These are phyloP conservation scores for Leishmania tropica DNA, from an alignment of 208 protist genomes.

Conservation along the genomic window DNA sequence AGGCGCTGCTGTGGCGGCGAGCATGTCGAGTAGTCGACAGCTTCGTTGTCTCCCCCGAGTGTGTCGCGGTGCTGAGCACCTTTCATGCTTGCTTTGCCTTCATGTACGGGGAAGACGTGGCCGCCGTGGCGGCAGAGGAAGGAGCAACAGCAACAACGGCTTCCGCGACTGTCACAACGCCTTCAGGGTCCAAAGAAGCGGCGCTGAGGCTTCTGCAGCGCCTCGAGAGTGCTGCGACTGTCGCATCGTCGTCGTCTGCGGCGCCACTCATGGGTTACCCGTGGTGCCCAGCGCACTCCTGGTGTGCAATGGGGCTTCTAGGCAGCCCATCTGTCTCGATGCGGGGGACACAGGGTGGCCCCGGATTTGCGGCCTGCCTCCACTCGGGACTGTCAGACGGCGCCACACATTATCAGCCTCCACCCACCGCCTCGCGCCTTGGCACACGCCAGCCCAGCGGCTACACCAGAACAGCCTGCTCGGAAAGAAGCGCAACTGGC, in stretches of 20 bases:
- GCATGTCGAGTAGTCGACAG: constrained; percentile 18
- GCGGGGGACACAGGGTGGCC: neutral
- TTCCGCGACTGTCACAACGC: neutral
- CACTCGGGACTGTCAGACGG: constrained; percentile 21
- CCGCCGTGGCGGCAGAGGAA: neutral
- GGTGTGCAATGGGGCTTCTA: constrained; percentile 37
- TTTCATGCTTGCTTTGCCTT: constrained; percentile 69
- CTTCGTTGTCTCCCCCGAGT: constrained; percentile 35
- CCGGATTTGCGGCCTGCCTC: constrained; percentile 11
- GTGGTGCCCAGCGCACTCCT: constrained; percentile 40
- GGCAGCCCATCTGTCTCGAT: neutral
- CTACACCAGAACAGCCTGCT: neutral
- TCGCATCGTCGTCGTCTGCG: neutral
- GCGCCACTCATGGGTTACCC: constrained; percentile 4
- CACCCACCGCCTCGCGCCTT: neutral
- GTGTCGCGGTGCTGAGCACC: constrained; percentile 33
- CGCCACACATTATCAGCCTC: constrained; percentile 12
- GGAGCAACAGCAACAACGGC: neutral
- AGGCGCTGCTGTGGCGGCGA: constrained; percentile 11
- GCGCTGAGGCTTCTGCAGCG: neutral
- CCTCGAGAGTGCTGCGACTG: neutral
- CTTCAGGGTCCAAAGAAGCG: neutral
- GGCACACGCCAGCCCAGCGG: neutral
- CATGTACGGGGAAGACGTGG: constrained; percentile 42
- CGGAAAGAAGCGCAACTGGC: neutral